Conservation (phyloP, 805 yeast species). For the Clavispora vitiphila region DNA sequence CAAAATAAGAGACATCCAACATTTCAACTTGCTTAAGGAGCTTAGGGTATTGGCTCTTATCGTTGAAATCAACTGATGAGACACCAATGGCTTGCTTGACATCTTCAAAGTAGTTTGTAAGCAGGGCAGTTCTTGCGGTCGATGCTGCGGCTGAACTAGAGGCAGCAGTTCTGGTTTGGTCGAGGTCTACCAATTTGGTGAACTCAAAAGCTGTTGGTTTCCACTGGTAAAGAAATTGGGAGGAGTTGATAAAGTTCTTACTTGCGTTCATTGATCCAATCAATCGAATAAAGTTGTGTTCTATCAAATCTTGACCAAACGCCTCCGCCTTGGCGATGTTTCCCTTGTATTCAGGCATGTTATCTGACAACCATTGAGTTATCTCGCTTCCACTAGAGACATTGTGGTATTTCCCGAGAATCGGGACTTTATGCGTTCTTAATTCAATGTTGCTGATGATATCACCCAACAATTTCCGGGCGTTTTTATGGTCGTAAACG, state of each 20-base stretch:
- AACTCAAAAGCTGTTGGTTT: slow-evolving; percentile 59
- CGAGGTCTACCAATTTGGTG: slow-evolving; percentile 20
- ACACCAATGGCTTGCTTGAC: slow-evolving; percentile 44
- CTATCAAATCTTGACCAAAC: slow-evolving; percentile 68
- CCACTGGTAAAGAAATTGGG: slow-evolving; percentile 79
- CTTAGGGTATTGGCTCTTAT: slow-evolving; percentile 47
- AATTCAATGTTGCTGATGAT: slow-evolving; percentile 43
- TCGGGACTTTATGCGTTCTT: slow-evolving; percentile 53
- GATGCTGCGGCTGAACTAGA: slow-evolving; percentile 10
- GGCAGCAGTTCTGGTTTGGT: slow-evolving; percentile 4
- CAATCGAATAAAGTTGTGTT: slow-evolving; percentile 55
- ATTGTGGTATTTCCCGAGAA: slow-evolving; percentile 62
- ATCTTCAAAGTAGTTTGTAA: slow-evolving; percentile 36
- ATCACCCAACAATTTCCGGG: slow-evolving; percentile 32
- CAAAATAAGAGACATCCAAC: slow-evolving; percentile 48
- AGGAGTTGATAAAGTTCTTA: slow-evolving; percentile 62
- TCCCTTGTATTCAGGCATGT: slow-evolving; percentile 37
- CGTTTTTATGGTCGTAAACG: slow-evolving; percentile 23
- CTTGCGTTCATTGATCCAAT: slow-evolving; percentile 55
- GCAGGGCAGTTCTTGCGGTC: slow-evolving; percentile 11
- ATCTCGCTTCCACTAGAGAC: slow-evolving; percentile 59
- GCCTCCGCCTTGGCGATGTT: slow-evolving; percentile 58
- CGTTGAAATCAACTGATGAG: slow-evolving; percentile 37
- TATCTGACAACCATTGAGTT: slow-evolving; percentile 52
- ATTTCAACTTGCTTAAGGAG: slow-evolving; percentile 52